Evolutionary conservation across 345 rosid species (phyloP).

Genomic region (Populus euphratica): DNA sequence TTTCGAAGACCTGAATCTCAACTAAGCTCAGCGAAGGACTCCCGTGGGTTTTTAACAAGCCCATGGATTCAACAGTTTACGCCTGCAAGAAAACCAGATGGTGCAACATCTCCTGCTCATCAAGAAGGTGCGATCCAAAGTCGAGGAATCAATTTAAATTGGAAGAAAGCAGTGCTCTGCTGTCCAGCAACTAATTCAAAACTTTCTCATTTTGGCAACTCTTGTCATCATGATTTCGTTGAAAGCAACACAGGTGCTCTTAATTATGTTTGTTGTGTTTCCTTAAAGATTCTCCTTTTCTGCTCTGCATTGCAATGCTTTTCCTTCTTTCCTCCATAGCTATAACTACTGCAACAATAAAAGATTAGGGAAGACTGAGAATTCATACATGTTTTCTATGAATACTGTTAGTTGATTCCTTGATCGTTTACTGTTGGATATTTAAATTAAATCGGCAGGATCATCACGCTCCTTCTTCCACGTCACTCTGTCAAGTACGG

Average conservation of each 20-base stretch:
- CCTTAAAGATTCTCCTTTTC: neutral
- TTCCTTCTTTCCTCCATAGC: neutral
- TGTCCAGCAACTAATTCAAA: constrained; percentile 29
- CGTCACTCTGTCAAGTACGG: neutral
- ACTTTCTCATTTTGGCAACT: constrained; percentile 21
- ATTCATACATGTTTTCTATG: neutral
- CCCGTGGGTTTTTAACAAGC: constrained; percentile 37
- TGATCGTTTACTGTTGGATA: neutral
- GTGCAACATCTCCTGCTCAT: constrained; percentile 5
- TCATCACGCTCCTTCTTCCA: neutral
- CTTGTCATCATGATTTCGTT: constrained; percentile 25
- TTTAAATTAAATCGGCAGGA: neutral
- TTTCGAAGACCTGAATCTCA: constrained; percentile 46
- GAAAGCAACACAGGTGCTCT: constrained; percentile 41
- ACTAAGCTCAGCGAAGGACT: constrained; percentile 18
- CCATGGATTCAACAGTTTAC: constrained; percentile 70
- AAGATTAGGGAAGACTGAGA: neutral
- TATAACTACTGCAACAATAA: neutral
- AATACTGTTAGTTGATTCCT: neutral
- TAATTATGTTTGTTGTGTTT: neutral
- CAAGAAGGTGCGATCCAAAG: constrained; percentile 20
- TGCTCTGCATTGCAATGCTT: neutral
- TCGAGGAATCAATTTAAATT: constrained; percentile 24
- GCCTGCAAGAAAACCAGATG: constrained; percentile 24
- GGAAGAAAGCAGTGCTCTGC: constrained; percentile 34